Conservation (phyloP, 2,329 filamentous ascomycete species). For the Colletotrichum sp. region DNA sequence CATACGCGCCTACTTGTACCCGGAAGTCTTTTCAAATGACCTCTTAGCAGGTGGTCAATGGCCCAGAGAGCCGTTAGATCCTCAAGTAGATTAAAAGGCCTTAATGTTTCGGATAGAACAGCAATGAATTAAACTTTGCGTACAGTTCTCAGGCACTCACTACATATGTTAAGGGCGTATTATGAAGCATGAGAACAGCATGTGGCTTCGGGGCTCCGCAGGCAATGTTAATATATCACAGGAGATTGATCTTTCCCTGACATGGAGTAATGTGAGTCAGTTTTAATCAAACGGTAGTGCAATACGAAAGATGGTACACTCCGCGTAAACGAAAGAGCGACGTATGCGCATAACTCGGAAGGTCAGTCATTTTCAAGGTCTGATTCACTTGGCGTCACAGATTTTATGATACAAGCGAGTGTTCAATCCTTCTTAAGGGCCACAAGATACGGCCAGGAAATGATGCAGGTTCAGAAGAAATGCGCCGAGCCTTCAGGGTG, state of each 20-base stretch:
- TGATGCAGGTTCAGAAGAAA: background rate
- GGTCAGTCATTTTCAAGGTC: background rate
- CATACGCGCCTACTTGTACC: background rate
- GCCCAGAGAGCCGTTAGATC: background rate
- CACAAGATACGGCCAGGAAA: background rate
- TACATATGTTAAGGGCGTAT: accelerated
- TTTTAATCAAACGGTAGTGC: background rate
- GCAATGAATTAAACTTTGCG: background rate
- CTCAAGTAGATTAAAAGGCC: accelerated
- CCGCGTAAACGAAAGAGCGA: background rate
- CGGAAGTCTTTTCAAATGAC: background rate
- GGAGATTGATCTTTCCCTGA: background rate
- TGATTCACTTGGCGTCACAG: background rate
- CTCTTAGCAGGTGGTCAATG: background rate
- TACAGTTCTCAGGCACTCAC: background rate
- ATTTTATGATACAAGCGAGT: background rate
- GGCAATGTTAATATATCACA: background rate
- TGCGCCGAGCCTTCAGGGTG: background rate
- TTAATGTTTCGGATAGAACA: background rate
- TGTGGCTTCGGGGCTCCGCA: no score
- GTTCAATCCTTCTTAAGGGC: background rate
- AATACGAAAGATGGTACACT: background rate
- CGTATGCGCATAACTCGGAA: background rate
- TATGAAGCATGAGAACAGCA: background rate
- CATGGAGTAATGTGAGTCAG: background rate